Evolutionary conservation across 129 eudicot species (phyloP).

Genomic region (Logfia minima): DNA sequence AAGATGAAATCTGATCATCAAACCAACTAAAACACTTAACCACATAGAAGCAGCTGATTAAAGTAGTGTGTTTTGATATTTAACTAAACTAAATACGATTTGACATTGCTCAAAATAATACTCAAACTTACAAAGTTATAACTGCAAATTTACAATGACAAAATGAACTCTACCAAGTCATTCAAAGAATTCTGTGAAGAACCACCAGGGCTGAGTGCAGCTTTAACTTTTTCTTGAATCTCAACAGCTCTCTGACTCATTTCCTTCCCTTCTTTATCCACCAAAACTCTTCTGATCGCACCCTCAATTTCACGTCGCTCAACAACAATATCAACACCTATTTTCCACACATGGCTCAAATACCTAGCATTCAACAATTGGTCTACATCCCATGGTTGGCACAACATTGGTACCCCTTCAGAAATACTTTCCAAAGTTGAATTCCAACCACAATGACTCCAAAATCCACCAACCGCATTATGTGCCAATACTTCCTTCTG

Average conservation of each 20-base stretch:
- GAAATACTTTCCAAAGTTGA: conserved; percentile 15
- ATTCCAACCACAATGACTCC: conserved; percentile 28
- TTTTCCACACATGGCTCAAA: conserved; percentile 5
- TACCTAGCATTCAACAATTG: conserved; percentile 7
- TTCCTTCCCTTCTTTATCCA: neutral
- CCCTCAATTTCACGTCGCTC: conserved; percentile 6
- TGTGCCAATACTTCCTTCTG: conserved; percentile 24
- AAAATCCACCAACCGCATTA: conserved; percentile 11
- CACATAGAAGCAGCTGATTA: too few species aligned
- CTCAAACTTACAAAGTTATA: neutral
- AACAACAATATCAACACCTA: conserved; percentile 19
- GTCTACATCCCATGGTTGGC: conserved; percentile 1
- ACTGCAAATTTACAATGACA: neutral
- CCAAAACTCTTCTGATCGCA: conserved; percentile 1
- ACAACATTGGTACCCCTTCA: conserved; percentile 18
- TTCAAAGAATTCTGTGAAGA: conserved; percentile 19
- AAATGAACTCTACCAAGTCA: conserved; percentile 2
- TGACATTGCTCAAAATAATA: neutral
- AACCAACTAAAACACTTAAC: too few species aligned
- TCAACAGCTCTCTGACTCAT: conserved; percentile 6
- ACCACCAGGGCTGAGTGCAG: conserved; percentile 3
- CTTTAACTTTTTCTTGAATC: conserved; percentile 14
- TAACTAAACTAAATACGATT: neutral
- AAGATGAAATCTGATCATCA: too few species aligned
- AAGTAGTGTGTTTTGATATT: too few species aligned